Conservation (phyloP, 495 filamentous ascomycete species). For the Penicillium robsamsonii region DNA sequence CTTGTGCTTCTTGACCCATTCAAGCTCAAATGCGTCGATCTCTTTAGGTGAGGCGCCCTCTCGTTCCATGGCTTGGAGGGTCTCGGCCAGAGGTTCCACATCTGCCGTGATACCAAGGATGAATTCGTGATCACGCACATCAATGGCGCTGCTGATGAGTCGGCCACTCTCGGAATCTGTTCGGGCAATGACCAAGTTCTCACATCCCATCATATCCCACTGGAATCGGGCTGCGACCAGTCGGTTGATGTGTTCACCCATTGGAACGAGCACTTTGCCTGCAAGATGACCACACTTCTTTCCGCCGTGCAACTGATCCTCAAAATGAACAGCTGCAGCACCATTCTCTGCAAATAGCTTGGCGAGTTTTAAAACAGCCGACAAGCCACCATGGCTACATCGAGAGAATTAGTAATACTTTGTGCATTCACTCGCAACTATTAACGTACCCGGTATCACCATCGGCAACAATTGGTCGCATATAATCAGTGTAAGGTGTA, state of each 20-base stretch:
- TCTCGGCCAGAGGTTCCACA: conserved; percentile 77
- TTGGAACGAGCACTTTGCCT: conserved; percentile 92
- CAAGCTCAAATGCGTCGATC: conserved; percentile 81
- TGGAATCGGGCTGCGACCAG: conserved; percentile 90
- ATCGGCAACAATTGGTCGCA: conserved; percentile 95
- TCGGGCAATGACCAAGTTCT: conserved; percentile 90
- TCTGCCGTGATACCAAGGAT: conserved; percentile 80
- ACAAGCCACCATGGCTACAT: conserved; percentile 71
- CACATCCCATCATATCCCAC: conserved; percentile 95
- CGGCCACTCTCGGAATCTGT: conserved; percentile 94
- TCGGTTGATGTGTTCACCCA: conserved; percentile 94
- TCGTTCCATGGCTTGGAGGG: conserved; percentile 84
- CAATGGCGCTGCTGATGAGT: conserved; percentile 84
- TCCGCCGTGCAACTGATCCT: conserved; percentile 95
- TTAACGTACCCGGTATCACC: conserved; percentile 79
- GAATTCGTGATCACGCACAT: conserved; percentile 93
- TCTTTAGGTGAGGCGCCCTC: conserved; percentile 71
- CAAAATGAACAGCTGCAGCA: conserved; percentile 93
- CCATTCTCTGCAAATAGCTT: conserved; percentile 99
- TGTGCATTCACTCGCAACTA: not conserved
- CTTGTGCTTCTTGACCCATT: conserved; percentile 85
- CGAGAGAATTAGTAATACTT: conserved; percentile 4
- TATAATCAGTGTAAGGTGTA: conserved; percentile 83
- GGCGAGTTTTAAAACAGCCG: conserved; percentile 90
- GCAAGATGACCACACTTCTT: conserved; percentile 99